These are phyloP conservation scores for Lactarius hatsudake DNA, from an alignment of 768 basidiomycete species.

Conservation along the genomic window DNA sequence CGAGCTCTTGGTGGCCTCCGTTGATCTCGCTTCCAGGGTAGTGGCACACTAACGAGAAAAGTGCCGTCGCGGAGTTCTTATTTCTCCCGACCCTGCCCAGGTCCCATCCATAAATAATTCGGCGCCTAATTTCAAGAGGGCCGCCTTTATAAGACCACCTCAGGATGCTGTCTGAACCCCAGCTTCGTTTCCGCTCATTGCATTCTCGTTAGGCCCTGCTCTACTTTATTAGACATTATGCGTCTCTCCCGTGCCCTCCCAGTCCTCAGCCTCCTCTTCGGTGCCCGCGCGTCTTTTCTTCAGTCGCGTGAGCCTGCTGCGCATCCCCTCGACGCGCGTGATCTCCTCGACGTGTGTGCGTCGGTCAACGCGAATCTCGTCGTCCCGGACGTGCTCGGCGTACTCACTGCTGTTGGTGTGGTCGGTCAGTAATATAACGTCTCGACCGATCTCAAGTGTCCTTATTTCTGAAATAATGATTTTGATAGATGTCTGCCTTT, in stretches of 20 bases:
- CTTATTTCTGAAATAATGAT: background rate
- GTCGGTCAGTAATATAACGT: conserved; percentile 30
- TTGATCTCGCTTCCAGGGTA: background rate
- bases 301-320: background rate
- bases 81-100: background rate
- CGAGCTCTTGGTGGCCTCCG: background rate
- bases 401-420: conserved; percentile 32
- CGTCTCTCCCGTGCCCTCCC: conserved; percentile 15
- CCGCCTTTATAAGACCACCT: background rate
- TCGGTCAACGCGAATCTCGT: conserved; percentile 36
- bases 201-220: background rate
- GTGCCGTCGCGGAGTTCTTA: background rate
- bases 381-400: conserved; percentile 32
- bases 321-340: conserved; percentile 16
- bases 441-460: background rate
- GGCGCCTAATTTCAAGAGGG: background rate
- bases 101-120: background rate
- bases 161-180: background rate
- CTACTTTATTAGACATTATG: background rate
- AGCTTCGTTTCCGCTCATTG: background rate
- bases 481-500: conserved; percentile 42
- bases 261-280: conserved; percentile 7
- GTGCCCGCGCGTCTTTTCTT: conserved; percentile 15
- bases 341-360: conserved; percentile 41
- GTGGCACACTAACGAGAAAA: no score